phyloP scores from a whole-genome alignment of 2,329 filamentous ascomycete genomes.

The Juglanconis juglandina region DNA sequence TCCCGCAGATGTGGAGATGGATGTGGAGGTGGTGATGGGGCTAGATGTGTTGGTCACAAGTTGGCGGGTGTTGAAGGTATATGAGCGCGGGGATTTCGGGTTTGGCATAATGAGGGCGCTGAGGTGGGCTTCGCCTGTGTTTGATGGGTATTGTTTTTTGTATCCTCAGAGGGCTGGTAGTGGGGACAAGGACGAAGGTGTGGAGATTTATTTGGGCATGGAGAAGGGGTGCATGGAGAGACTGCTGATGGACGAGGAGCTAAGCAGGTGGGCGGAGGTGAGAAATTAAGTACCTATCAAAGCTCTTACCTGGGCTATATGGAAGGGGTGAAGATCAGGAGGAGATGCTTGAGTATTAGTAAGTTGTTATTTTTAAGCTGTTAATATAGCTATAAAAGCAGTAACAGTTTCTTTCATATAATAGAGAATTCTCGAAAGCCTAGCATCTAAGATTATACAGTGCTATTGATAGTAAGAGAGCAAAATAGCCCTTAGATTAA shows the following conservation, averaged over 20 bases:
- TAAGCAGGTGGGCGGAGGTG: background rate
- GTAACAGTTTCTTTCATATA: too few species aligned
- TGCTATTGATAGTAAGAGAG: too few species aligned
- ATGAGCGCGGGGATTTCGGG: slow-evolving; percentile 3
- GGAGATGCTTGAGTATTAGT: too few species aligned
- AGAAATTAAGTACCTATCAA: background rate
- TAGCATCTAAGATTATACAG: too few species aligned
- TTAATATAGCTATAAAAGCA: too few species aligned
- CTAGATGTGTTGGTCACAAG: background rate
- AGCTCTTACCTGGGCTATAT: too few species aligned
- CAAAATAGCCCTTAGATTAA: too few species aligned
- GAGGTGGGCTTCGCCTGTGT: slow-evolving; percentile 6
- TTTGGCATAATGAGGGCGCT: background rate
- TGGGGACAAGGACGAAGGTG: background rate
- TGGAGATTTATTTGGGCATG: slow-evolving; percentile 6
- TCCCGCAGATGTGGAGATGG: background rate
- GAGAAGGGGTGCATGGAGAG: slow-evolving; percentile 5
- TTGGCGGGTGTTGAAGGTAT: slow-evolving; percentile 3
- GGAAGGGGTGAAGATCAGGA: too few species aligned
- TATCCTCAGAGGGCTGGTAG: background rate
- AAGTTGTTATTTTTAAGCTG: too few species aligned
- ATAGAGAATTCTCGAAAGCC: too few species aligned
- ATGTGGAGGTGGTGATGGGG: background rate
- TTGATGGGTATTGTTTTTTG: slow-evolving; percentile 4
- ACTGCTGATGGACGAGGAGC: background rate